Conservation (phyloP, 2,329 filamentous ascomycete genomes). For the Camptophora hylomeconis region DNA sequence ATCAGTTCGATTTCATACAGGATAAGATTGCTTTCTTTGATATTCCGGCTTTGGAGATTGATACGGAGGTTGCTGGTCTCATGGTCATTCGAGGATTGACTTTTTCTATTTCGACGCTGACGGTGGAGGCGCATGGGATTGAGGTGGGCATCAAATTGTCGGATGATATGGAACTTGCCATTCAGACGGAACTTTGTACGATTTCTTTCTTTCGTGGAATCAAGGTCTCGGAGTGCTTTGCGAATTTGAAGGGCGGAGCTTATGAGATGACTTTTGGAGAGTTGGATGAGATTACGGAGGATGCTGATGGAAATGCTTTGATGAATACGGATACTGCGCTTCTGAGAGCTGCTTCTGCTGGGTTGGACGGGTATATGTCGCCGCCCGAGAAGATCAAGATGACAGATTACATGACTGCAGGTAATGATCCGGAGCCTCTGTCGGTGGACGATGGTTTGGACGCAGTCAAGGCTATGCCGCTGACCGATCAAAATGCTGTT, state of each 20-base stretch:
- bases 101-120: constrained; percentile 37
- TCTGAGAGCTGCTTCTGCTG: constrained; percentile 26
- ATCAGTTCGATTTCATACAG: constrained; percentile 36
- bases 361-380: constrained; percentile 2
- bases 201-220: constrained; percentile 37
- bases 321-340: constrained; percentile 34
- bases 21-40: constrained; percentile 39
- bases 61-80: constrained; percentile 39
- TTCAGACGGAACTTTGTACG: constrained; percentile 36
- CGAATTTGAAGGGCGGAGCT: constrained; percentile 41
- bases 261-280: constrained; percentile 37
- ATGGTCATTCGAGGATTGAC: constrained; percentile 41
- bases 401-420: constrained; percentile 25
- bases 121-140: constrained; percentile 38
- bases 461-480: constrained; percentile 29
- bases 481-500: constrained; percentile 32
- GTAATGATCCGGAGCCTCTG: constrained; percentile 24
- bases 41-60: constrained; percentile 40
- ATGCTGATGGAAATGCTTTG: constrained; percentile 27
- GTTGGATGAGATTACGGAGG: constrained; percentile 23
- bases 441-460: constrained; percentile 25
- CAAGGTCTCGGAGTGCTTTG: constrained; percentile 39
- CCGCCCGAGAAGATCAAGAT: constrained; percentile 18
- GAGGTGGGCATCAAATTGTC: constrained; percentile 41
- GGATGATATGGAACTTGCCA: constrained; percentile 40